Percentiles rank a stretch among this genome's conserved stretches.
These are phyloP conservation scores for Amphibolis antarctica DNA, from an alignment of 106 monocot species.

Conservation along the genomic window DNA sequence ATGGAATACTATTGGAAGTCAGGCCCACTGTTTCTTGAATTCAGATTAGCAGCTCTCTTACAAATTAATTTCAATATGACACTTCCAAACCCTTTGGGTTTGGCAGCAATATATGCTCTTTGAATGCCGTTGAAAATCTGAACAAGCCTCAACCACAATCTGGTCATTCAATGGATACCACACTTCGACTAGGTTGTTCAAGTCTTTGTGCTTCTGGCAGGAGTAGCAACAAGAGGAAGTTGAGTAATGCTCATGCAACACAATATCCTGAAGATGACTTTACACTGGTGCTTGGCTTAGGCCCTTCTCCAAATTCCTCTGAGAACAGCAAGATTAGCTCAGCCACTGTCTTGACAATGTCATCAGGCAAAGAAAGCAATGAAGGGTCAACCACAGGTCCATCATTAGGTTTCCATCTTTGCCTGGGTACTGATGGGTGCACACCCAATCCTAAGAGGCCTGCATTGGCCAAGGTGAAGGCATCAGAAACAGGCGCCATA, in stretches of 20 bases:
- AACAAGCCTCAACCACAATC: not conserved
- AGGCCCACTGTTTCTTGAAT: constrained; percentile 17
- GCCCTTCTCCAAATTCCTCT: constrained; percentile 23
- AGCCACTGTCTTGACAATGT: constrained; percentile 4
- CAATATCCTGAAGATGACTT: constrained; percentile 7
- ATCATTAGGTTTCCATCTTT: constrained; percentile 34
- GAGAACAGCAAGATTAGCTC: constrained; percentile 51
- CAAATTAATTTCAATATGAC: not conserved
- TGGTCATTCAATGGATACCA: constrained; percentile 6
- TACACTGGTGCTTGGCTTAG: constrained; percentile 11
- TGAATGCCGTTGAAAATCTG: not conserved
- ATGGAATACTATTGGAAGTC: constrained; percentile 21
- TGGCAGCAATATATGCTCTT: constrained; percentile 1
- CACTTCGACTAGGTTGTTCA: constrained; percentile 12
- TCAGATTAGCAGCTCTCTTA: constrained; percentile 2
- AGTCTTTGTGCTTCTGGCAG: constrained; percentile 7
- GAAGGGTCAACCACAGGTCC: constrained; percentile 34
- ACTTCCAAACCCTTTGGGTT: constrained; percentile 1
- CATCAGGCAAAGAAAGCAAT: constrained; percentile 25
- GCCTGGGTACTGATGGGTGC: constrained; percentile 12
- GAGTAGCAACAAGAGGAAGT: constrained; percentile 27
- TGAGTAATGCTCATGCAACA: constrained; percentile 12
- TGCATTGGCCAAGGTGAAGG: not conserved
- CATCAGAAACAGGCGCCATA: not conserved
- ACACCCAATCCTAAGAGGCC: constrained; percentile 3